These are phyloP conservation scores for Helianthus tuberosus DNA, from an alignment of 129 eudicot genomes.

Conservation along the genomic window DNA sequence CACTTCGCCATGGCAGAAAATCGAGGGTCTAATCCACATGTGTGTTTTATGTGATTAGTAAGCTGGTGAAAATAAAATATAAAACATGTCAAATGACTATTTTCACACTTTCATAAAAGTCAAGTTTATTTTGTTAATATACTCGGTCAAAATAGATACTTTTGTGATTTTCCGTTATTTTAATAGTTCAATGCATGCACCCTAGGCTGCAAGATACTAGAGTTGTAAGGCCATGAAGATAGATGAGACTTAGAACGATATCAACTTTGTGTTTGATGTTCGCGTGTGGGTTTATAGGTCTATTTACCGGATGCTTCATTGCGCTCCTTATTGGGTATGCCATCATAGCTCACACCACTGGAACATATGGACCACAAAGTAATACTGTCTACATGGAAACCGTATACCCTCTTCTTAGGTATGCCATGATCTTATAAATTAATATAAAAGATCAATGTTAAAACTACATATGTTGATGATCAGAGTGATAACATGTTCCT, in stretches of 20 bases:
- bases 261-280: slow-evolving; percentile 6
- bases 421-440: slow-evolving; percentile 27
- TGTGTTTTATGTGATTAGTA: too few species aligned
- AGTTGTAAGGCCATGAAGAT: too few species aligned
- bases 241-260: neutral
- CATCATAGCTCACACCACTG: slow-evolving; percentile 82
- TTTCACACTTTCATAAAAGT: too few species aligned
- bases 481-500: neutral
- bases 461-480: neutral
- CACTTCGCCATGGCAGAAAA: too few species aligned
- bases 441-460: neutral
- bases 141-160: too few species aligned
- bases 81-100: too few species aligned
- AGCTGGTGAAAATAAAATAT: too few species aligned
- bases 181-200: neutral
- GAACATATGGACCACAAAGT: slow-evolving; percentile 72
- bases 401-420: slow-evolving; percentile 95
- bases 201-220: neutral
- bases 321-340: slow-evolving; percentile 82
- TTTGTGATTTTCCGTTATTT: too few species aligned
- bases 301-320: slow-evolving; percentile 82
- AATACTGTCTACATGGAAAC: slow-evolving; percentile 96
- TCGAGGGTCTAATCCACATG: too few species aligned
- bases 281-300: slow-evolving; percentile 48
- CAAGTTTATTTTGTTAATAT: too few species aligned